Evolutionary conservation across 208 protist species (phyloP).

Genomic region (Pavlovales sp.): DNA sequence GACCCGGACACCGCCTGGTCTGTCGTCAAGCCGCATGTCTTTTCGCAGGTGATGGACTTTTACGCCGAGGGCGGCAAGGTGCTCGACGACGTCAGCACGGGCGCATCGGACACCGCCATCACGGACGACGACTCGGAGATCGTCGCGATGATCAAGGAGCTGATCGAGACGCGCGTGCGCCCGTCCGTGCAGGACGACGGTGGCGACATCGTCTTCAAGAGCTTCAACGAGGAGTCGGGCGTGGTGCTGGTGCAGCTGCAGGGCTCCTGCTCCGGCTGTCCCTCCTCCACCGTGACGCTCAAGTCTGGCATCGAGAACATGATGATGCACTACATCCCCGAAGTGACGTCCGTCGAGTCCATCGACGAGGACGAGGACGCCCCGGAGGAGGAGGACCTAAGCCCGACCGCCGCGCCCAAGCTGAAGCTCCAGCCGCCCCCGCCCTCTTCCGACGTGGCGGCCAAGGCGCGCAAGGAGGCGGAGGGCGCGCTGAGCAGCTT

Average conservation of each 20-base stretch:
- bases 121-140: constrained; percentile 38
- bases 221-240: constrained; percentile 61
- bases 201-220: constrained; percentile 70
- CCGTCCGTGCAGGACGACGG: constrained; percentile 69
- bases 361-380: constrained; percentile 8
- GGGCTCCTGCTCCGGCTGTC: constrained; percentile 68
- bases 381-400: not conserved
- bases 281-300: constrained; percentile 69
- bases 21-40: constrained; percentile 59
- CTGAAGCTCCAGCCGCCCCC: too few relatives aligned
- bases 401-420: too few relatives aligned
- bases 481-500: too few relatives aligned
- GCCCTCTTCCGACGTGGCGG: too few relatives aligned
- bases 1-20: constrained; percentile 55
- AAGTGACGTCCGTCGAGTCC: constrained; percentile 61
- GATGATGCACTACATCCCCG: constrained; percentile 76
- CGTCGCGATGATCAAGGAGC: constrained; percentile 73
- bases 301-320: constrained; percentile 76
- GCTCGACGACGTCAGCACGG: constrained; percentile 35
- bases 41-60: constrained; percentile 65
- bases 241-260: constrained; percentile 45
- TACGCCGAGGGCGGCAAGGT: constrained; percentile 62
- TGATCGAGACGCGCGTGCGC: constrained; percentile 65
- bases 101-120: constrained; percentile 17
- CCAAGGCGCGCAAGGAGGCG: too few relatives aligned